Evolutionary conservation across 2,329 filamentous ascomycete species (phyloP), one percentile per base, ranked within the genome.

Genomic region (Ramularia endophylla): DNA sequence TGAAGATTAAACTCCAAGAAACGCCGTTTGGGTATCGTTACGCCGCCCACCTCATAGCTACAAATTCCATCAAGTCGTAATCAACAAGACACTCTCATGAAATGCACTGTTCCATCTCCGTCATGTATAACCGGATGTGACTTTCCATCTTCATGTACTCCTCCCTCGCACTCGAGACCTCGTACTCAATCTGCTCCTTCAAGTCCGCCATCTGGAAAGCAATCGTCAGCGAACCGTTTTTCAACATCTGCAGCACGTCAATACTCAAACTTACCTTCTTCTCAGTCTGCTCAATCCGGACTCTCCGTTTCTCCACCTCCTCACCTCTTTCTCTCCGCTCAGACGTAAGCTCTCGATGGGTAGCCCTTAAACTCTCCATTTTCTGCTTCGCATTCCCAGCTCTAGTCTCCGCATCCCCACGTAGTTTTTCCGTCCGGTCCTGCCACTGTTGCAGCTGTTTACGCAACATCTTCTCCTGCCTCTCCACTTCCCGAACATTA

Each of bases 141-240:
- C 87, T 83, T 65, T 97, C 90, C 80, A 98, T 84, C 78, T 95
- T 95, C 61, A 94, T 76, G 66, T 95, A 98, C 70, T 97, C 87
- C 52, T 94, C 89, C 56, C 94, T 81, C 1, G 92, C 88, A 41
- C 78, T 80, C 60, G 92, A 86, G 7, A 97, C 83, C 66, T 98
- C 92, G 47, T 83, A 89, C 61, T 97, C 90, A 49, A 98, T 95
- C 57, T 92, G 94, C 63, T 97, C 92, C 62, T 95, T 97, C 54
- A 98, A 75, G 65, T 98, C 92, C 35, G 85, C 81, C 90, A 97
- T 98, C 89, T 95, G 51, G 15, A 44, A 19, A 16, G 15, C 6
- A 6, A 9, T 12, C 28, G 12, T 12, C 12, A 11, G 20, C 19
- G 19, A 40, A 29, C 20, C n/a, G 12, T 25, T 8, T 12, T 11